Base-by-base conservation (phyloP, 2,329 filamentous ascomycete genomes). In the Xenosphaeropsis pyriputrescens region DNA sequence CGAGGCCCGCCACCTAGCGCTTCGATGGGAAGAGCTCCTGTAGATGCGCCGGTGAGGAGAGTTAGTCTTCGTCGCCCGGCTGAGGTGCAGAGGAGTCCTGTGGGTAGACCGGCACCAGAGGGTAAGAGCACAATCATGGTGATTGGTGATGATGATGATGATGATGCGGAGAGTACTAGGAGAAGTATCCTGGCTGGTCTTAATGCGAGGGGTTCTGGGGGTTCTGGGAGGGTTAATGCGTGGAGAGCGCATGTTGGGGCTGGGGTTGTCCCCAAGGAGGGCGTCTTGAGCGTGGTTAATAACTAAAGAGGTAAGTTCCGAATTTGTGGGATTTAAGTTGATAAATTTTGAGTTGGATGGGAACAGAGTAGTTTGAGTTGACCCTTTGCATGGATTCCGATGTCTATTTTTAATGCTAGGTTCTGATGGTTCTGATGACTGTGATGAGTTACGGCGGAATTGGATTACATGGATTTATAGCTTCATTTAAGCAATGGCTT, bases 171-270 rank as follows among this genome's bases (percentile, higher is more conserved):
- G 12, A 37, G 32, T 16, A 40, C 45, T 2, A 43, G 39, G 32
- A 16, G 35, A 2, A 43, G 45, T n/a, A 44, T 51, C 31, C 43
- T 55, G 17, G 52, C 52, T 32, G 53, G 52, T 2, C 44, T 55
- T 12, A 43, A 45, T 13, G 44, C 45, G 2, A 33, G 39, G 35
- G 39, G 40, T 6, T 18, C 29, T 14, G 31, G 34, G 12, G 46
- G 43, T 2, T 45, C 41, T 7, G 50, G 51, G 29, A 43, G 53
- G 30, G 52, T 56, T 7, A 41, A 45, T 41, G 47, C 50, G 6
- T 56, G 53, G 53, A 46, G 50, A 41, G 43, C 41, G 26, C 45
- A 53, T 41, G 50, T 56, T 36, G 40, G 47, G 16, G 43, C 48
- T 11, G 50, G 49, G 5, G 45, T 47, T n/a, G 39, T 37, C 30